These are phyloP conservation scores for Pestalotiopsis fici DNA, from an alignment of 2,329 filamentous ascomycete genomes.

Conservation along the genomic window DNA sequence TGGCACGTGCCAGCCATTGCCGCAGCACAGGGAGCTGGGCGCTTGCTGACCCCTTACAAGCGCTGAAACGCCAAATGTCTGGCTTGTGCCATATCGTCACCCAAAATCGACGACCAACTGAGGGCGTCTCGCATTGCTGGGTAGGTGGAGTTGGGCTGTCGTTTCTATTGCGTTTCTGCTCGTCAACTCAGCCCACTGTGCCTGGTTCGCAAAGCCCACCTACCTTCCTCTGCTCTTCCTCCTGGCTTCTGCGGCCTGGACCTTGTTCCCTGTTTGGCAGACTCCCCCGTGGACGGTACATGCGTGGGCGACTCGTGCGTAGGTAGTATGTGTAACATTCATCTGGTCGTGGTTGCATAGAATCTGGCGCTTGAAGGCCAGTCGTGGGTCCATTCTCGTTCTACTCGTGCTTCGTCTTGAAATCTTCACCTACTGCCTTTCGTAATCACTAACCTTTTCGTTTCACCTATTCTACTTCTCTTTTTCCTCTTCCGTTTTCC, in stretches of 20 bases:
- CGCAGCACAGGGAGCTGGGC: neutral
- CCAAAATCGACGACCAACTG: slow-evolving; percentile 7
- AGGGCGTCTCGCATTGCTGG: slow-evolving; percentile 8
- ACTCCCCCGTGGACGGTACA: neutral
- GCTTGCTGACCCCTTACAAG: slow-evolving; percentile 6
- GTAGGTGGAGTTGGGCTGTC: slow-evolving; percentile 15
- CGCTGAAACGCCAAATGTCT: slow-evolving; percentile 11
- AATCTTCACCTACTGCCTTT: slow-evolving; percentile 14
- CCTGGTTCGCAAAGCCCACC: neutral
- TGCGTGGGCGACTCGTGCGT: neutral
- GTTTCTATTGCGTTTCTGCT: slow-evolving; percentile 26
- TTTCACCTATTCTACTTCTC: slow-evolving; percentile 15
- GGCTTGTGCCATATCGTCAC: neutral
- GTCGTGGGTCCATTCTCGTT: slow-evolving; percentile 2
- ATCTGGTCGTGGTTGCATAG: slow-evolving; percentile 8
- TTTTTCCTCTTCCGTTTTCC: slow-evolving; percentile 20
- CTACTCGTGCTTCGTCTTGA: slow-evolving; percentile 17
- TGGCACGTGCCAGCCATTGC: neutral
- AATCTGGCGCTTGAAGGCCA: slow-evolving; percentile 26
- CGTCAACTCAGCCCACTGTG: slow-evolving; percentile 1
- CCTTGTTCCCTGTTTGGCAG: neutral
- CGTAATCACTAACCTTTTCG: slow-evolving; percentile 20
- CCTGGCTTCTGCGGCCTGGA: slow-evolving; percentile 11
- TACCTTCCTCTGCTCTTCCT: slow-evolving; percentile 10
- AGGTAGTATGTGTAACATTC: neutral